Evolutionary conservation across 2,329 filamentous ascomycete genomes (phyloP).

Genomic region (Colletotrichum zoysiae): DNA sequence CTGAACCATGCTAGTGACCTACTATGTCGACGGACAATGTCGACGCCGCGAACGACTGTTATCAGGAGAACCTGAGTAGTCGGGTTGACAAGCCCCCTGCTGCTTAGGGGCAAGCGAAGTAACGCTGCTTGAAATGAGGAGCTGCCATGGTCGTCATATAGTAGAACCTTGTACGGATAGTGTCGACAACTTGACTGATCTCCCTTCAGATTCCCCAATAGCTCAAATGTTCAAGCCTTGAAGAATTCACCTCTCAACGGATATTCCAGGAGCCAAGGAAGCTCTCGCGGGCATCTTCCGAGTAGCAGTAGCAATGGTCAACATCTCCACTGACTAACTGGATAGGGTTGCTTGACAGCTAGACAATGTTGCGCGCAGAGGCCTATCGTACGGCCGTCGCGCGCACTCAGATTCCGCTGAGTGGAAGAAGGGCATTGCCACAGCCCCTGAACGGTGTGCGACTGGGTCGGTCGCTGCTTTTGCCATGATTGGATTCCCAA

Average conservation of each 20-base stretch:
- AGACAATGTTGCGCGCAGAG: neutral
- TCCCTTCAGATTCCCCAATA: conserved; percentile 29
- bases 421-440: conserved; percentile 5
- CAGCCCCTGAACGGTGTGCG: conserved; percentile 16
- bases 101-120: neutral
- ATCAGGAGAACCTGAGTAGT: neutral
- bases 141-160: neutral
- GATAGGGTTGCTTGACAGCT: neutral
- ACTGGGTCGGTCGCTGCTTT: neutral
- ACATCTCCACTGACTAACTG: conserved; percentile 18
- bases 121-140: conserved; percentile 1
- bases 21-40: neutral
- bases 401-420: neutral
- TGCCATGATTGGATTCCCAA: neutral
- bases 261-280: conserved; percentile 1
- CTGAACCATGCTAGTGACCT: neutral
- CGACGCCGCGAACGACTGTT: conserved; percentile 3
- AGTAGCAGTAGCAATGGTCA: neutral
- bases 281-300: neutral
- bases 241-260: conserved; percentile 11
- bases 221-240: conserved; percentile 3
- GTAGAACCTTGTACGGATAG: too few relatives aligned
- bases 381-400: neutral
- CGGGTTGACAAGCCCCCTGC: conserved; percentile 1
- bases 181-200: conserved; percentile 9